Conservation (phyloP, 371 early-diverging fungal genomes). For the Cladochytrium tenue region DNA sequence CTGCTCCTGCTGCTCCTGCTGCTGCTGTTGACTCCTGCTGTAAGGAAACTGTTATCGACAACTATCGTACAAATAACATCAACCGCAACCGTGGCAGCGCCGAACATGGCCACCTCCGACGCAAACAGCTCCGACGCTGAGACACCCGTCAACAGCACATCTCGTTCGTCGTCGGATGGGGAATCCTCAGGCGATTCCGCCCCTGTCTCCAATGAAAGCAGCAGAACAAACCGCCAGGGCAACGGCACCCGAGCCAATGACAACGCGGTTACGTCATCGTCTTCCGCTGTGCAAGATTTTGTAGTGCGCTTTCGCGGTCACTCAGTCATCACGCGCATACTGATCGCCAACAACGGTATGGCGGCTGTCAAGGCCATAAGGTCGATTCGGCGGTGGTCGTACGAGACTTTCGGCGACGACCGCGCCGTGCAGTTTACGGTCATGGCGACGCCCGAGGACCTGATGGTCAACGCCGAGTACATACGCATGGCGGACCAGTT, state of each 20-base stretch:
- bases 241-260: background rate
- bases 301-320: constrained; percentile 30
- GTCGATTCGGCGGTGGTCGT: constrained; percentile 96
- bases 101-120: too few relatives aligned
- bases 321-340: constrained; percentile 54
- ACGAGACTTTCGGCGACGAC: constrained; percentile 96
- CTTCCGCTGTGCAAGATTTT: constrained; percentile 41
- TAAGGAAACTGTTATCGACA: too few relatives aligned
- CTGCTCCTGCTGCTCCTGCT: too few relatives aligned
- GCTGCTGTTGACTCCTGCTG: too few relatives aligned
- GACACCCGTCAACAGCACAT: too few relatives aligned
- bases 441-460: constrained; percentile 98
- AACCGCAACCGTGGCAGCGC: background rate
- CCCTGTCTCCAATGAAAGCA: background rate
- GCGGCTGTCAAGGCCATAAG: constrained; percentile 99
- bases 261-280: constrained; percentile 3
- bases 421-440: constrained; percentile 94
- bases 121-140: too few relatives aligned
- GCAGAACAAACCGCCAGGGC: background rate
- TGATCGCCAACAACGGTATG: constrained; percentile 99
- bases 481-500: constrained; percentile 98
- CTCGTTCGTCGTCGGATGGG: too few relatives aligned
- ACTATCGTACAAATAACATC: too few relatives aligned
- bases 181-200: too few relatives aligned
- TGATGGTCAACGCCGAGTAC: constrained; percentile 94